Evolutionary conservation across 2,329 filamentous ascomycete species (phyloP).

Genomic region (Pseudopithomyces maydicus): DNA sequence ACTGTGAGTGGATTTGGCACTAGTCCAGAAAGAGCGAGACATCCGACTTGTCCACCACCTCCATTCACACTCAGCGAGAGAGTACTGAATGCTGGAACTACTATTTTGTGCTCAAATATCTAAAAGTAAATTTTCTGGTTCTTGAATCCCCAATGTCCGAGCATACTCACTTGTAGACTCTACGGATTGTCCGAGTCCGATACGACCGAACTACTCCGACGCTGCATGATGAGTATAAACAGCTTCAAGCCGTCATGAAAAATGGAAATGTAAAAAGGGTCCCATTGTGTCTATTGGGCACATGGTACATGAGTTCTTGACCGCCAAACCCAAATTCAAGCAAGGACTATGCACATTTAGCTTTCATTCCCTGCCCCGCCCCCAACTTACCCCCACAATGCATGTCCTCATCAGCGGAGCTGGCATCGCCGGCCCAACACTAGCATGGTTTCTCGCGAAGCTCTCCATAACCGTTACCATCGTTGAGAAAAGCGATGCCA

Average conservation of each 20-base stretch:
- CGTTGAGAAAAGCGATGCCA: conserved; percentile 43
- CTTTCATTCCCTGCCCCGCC: not conserved
- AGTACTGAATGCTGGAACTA: too few relatives aligned
- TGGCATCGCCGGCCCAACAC: conserved; percentile 32
- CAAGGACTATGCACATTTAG: not conserved
- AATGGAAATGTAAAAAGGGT: too few relatives aligned
- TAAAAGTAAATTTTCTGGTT: too few relatives aligned
- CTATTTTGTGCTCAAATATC: too few relatives aligned
- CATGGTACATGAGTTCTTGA: not conserved
- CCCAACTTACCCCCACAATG: conserved; percentile 6
- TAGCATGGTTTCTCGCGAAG: conserved; percentile 55
- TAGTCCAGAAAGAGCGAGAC: not conserved
- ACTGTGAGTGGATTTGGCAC: not conserved
- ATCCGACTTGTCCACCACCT: too few relatives aligned
- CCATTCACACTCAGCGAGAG: too few relatives aligned
- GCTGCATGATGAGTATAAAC: not conserved
- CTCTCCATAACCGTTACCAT: conserved; percentile 34
- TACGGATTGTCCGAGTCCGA: conserved; percentile 1
- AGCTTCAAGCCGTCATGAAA: too few relatives aligned
- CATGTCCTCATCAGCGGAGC: conserved; percentile 24
- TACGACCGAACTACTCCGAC: not conserved
- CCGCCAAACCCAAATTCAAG: too few relatives aligned
- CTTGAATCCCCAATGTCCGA: too few relatives aligned
- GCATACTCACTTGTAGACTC: not conserved
- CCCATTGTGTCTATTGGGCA: not conserved